A percentile compares a stretch with the other conserved stretches of the same genome.
Conservation (phyloP, 805 yeast genomes). For the Nakazawaea siamensis region DNA sequence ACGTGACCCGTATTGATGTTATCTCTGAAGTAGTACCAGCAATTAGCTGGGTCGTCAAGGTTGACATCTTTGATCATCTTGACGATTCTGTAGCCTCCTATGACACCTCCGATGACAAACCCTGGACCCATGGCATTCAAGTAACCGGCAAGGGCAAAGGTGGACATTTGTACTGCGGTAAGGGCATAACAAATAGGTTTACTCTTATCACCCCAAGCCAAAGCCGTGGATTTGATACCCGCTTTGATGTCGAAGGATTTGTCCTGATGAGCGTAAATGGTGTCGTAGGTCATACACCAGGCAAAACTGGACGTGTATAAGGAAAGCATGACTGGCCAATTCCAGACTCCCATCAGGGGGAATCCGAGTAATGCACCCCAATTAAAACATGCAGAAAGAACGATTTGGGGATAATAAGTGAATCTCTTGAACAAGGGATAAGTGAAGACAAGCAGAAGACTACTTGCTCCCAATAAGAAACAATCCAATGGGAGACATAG, state of each 20-base stretch:
- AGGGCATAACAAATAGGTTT: slow-evolving; percentile 60
- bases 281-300: slow-evolving; percentile 96
- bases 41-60: slow-evolving; percentile 67
- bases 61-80: slow-evolving; percentile 67
- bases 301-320: slow-evolving; percentile 67
- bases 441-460: slow-evolving; percentile 70
- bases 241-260: slow-evolving; percentile 80
- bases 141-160: slow-evolving; percentile 60
- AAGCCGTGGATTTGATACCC: slow-evolving; percentile 92
- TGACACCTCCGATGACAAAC: slow-evolving; percentile 55
- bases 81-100: slow-evolving; percentile 63
- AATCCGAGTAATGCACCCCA: slow-evolving; percentile 95
- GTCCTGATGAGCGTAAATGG: slow-evolving; percentile 97
- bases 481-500: slow-evolving; percentile 72
- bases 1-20: slow-evolving; percentile 74
- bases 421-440: slow-evolving; percentile 93
- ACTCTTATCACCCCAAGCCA: slow-evolving; percentile 83
- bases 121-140: slow-evolving; percentile 84
- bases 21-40: slow-evolving; percentile 74
- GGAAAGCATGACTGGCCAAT: slow-evolving; percentile 68
- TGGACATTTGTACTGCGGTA: slow-evolving; percentile 58
- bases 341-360: slow-evolving; percentile 91
- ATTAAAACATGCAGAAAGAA: slow-evolving; percentile 72
- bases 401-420: slow-evolving; percentile 91
- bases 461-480: slow-evolving; percentile 73